Percentiles rank a stretch among this genome's conserved stretches.
Evolutionary conservation across 2,329 filamentous ascomycete genomes (phyloP).

Genomic region (Oidium heveae): DNA sequence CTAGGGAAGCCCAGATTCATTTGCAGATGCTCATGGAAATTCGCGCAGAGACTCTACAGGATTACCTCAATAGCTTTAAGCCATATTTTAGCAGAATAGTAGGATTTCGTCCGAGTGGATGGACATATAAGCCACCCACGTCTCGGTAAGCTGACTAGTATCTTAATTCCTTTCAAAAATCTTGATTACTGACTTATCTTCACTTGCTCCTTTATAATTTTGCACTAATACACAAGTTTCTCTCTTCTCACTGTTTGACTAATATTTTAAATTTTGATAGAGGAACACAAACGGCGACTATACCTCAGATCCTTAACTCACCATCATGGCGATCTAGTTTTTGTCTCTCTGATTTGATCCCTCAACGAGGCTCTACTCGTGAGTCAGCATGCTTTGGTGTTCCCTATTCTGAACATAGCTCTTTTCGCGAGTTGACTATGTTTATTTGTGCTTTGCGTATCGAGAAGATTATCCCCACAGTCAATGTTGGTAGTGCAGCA

Average conservation of each 20-base stretch:
- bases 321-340: slow-evolving; percentile 48
- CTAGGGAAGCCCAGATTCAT: slow-evolving; percentile 73
- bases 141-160: slow-evolving; percentile 20
- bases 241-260: too few species aligned
- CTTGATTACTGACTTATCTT: neutral
- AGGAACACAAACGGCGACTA: slow-evolving; percentile 33
- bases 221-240: too few species aligned
- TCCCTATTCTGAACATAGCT: slow-evolving; percentile 88
- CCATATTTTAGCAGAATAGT: slow-evolving; percentile 68
- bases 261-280: slow-evolving; percentile 2
- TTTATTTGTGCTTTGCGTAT: slow-evolving; percentile 76
- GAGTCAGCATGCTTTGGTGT: slow-evolving; percentile 79
- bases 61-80: slow-evolving; percentile 61
- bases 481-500: slow-evolving; percentile 46
- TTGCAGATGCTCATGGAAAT: slow-evolving; percentile 96
- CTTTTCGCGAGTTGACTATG: slow-evolving; percentile 80
- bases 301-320: slow-evolving; percentile 38
- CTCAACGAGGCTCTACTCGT: slow-evolving; percentile 60
- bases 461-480: slow-evolving; percentile 76
- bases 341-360: slow-evolving; percentile 42
- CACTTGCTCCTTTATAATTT: too few species aligned
- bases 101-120: slow-evolving; percentile 78
- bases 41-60: slow-evolving; percentile 66
- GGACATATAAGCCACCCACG: slow-evolving; percentile 63
- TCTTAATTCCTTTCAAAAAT: neutral